Base-by-base conservation (phyloP, 148 eudicot genomes). In the Vaccinium myrtillus region DNA sequence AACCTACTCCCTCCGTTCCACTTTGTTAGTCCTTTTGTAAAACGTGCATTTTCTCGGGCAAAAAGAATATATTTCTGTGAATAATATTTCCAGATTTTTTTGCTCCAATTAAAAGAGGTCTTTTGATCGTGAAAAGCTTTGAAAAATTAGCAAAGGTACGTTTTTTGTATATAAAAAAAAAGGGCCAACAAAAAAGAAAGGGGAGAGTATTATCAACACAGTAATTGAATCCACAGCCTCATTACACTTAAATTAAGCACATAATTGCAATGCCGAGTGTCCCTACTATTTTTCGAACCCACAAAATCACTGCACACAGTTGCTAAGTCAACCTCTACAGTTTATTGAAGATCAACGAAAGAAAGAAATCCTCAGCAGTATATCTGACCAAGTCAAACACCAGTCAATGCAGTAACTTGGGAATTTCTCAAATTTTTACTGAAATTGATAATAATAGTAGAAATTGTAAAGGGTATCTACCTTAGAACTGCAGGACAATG, bases 401-500 rank as follows among this genome's bases (percentile, higher is more conserved):
- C 12, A 82, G 10, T 18, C 69, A 67, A 19, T 74, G 51, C 5
- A 21, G 69, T 16, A 13, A 55, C 27, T 74, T 18, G 16, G 39
- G n/a, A 11, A 19, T 51, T 43, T 12, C 56, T 53, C 30, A 73
- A 61, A 73, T 43, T 23, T 54, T 23, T 54, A 69, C 1, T 4
- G 74, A 12, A 10, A 67, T 25, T 43, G 2, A 32, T 25, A 16
- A 32, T 2, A 12, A 12, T 59, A 2, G 39, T 63, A 10, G 70
- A 58, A 30, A 78, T 81, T 21, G 25, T 61, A 76, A 80, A n/a
- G 58, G 73, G 36, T 3, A 46, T n/a, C 61, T n/a, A n/a, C 81
- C 83, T 84, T 18, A 23, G 59, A 51, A 54, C 27, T 73, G 76
- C 69, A 39, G 51, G 69, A 53, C 49, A 65, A 15, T 39, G 65